Evolutionary conservation across 2,329 filamentous ascomycete genomes (phyloP).

Genomic region (Cladophialophora immunda): DNA sequence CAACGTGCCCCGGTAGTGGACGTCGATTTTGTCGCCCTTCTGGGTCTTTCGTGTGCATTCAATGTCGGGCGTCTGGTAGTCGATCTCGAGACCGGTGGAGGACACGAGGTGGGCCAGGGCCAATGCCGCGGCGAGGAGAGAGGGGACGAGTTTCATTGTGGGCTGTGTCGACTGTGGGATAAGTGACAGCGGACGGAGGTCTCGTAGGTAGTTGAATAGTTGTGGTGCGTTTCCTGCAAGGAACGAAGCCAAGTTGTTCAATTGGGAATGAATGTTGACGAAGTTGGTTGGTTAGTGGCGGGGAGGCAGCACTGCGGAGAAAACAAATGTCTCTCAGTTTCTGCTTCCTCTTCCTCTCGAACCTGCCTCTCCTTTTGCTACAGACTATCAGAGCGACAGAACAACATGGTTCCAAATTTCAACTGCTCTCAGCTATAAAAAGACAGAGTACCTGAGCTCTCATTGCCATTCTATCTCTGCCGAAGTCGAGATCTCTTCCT

Average conservation of each 20-base stretch:
- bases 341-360: no score
- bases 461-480: no score
- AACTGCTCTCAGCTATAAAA: no score
- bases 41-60: conserved; percentile 77
- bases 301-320: neutral
- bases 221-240: neutral
- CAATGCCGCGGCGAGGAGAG: conserved; percentile 46
- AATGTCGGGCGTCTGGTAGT: conserved; percentile 75
- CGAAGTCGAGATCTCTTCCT: no score
- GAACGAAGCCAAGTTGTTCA: neutral
- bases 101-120: conserved; percentile 51
- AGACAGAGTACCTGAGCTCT: no score
- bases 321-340: no score
- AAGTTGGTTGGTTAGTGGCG: neutral
- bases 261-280: neutral
- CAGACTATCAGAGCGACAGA: no score
- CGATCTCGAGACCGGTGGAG: conserved; percentile 73
- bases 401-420: no score
- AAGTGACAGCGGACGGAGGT: neutral
- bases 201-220: neutral
- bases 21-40: conserved; percentile 79
- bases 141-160: conserved; percentile 33
- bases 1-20: conserved; percentile 90
- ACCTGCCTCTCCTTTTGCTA: no score
- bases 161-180: neutral